Evolutionary conservation across 345 rosid species (phyloP).

Genomic region (Sonneratia alba): DNA sequence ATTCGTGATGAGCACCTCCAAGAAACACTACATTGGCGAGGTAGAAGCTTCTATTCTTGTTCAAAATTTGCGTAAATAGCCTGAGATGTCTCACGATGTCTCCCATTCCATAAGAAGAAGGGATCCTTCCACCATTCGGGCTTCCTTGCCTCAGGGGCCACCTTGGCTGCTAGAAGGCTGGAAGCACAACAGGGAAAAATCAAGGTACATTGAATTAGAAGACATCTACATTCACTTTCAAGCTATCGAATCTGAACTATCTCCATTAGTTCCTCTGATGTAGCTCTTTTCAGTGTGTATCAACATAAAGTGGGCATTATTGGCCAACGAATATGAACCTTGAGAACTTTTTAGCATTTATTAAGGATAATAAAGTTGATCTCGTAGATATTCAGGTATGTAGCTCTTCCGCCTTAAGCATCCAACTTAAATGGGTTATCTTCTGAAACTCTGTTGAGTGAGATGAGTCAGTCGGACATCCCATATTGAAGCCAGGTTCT

Average conservation of each 20-base stretch:
- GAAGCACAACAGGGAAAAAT: slow-evolving; percentile 50
- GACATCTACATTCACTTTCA: not conserved
- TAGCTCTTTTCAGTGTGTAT: slow-evolving; percentile 42
- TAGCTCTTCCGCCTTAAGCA: not conserved
- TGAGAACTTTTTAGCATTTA: slow-evolving; percentile 42
- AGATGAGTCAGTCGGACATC: not conserved
- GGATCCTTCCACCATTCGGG: slow-evolving; percentile 89
- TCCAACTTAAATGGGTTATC: too few species aligned
- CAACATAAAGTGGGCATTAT: slow-evolving; percentile 91
- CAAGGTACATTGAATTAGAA: slow-evolving; percentile 33
- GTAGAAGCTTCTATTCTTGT: slow-evolving; percentile 21
- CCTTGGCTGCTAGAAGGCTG: slow-evolving; percentile 83
- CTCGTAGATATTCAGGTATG: slow-evolving; percentile 55
- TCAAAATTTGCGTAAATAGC: not conserved
- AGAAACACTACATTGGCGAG: slow-evolving; percentile 60
- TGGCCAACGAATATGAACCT: slow-evolving; percentile 70
- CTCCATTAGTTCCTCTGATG: not conserved
- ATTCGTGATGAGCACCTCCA: slow-evolving; percentile 75
- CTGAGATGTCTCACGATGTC: slow-evolving; percentile 2
- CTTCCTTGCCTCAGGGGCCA: slow-evolving; percentile 87
- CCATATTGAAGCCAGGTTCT: not conserved
- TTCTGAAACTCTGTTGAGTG: not conserved
- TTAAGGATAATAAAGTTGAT: slow-evolving; percentile 54
- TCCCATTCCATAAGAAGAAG: slow-evolving; percentile 58
- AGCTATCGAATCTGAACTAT: not conserved